These are phyloP conservation scores for Trametes sp. DNA, from an alignment of 1,284 basidiomycete species.

Conservation along the genomic window DNA sequence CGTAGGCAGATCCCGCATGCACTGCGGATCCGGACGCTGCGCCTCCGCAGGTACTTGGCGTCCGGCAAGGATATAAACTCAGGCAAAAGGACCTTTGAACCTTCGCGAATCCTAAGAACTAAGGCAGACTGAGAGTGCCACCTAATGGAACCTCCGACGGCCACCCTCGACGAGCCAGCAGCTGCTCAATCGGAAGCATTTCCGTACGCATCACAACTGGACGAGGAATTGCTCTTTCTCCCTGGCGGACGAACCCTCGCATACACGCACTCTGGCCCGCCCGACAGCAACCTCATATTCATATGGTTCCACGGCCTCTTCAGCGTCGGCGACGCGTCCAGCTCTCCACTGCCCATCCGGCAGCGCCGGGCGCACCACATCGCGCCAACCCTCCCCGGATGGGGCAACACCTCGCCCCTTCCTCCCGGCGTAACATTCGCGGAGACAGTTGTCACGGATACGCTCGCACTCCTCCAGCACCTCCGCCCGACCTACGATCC, in stretches of 20 bases:
- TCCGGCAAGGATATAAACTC: not conserved
- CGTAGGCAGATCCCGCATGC: not conserved
- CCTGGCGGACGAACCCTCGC: slow-evolving; percentile 56
- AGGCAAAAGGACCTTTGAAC: no score
- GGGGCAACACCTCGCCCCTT: slow-evolving; percentile 59
- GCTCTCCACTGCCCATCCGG: slow-evolving; percentile 41
- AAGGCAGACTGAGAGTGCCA: no score
- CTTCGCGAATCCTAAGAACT: no score
- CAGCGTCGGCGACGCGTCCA: slow-evolving; percentile 49
- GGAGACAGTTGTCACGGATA: slow-evolving; percentile 54
- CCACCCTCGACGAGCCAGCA: no score
- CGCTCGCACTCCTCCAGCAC: slow-evolving; percentile 55
- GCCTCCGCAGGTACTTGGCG: not conserved
- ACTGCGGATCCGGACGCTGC: not conserved
- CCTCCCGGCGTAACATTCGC: slow-evolving; percentile 46
- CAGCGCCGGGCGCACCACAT: slow-evolving; percentile 54
- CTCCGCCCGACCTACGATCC: slow-evolving; percentile 51
- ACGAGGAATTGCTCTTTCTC: slow-evolving; percentile 52
- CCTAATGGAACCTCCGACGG: no score
- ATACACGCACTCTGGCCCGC: slow-evolving; percentile 57
- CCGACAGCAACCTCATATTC: slow-evolving; percentile 53
- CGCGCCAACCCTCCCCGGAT: slow-evolving; percentile 61
- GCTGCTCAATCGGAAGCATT: no score
- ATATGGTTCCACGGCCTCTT: slow-evolving; percentile 63
- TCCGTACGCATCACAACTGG: slow-evolving; percentile 14